A percentile compares a stretch with the other conserved stretches of the same genome.
Evolutionary conservation across 202 grass and related monocot genomes (phyloP).

Genomic region (Schoenoplectus tabernaemontani): DNA sequence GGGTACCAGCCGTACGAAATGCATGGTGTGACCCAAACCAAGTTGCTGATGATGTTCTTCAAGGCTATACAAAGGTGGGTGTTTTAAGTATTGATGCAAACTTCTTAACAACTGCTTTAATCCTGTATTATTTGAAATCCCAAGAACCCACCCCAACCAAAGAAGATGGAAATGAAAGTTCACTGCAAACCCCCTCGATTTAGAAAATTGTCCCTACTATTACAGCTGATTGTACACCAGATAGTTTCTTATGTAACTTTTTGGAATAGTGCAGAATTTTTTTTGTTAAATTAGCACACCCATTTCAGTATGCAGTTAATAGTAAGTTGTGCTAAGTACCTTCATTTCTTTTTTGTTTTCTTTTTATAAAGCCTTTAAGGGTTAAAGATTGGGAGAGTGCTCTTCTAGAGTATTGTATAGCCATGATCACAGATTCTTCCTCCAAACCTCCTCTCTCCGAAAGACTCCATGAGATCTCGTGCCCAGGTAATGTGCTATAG

Average conservation of each 20-base stretch:
- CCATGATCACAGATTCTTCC: conserved; percentile 59
- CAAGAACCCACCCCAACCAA: neutral
- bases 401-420: conserved; percentile 69
- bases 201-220: neutral
- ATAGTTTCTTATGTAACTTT: neutral
- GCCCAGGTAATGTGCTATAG: conserved; percentile 42
- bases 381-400: conserved; percentile 75
- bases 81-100: neutral
- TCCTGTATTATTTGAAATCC: neutral
- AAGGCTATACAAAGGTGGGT: conserved; percentile 85
- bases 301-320: neutral
- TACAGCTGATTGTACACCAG: neutral
- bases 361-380: conserved; percentile 50
- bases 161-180: neutral
- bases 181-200: neutral
- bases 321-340: neutral
- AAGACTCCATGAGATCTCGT: conserved; percentile 78
- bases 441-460: conserved; percentile 48
- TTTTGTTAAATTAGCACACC: neutral
- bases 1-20: conserved; percentile 47
- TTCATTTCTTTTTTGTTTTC: neutral
- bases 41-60: conserved; percentile 71
- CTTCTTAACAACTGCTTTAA: neutral
- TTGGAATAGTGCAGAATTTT: neutral
- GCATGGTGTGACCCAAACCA: conserved; percentile 80